These are phyloP conservation scores for Coprinellus micaceus DNA, from an alignment of 768 basidiomycete species.

Conservation along the genomic window DNA sequence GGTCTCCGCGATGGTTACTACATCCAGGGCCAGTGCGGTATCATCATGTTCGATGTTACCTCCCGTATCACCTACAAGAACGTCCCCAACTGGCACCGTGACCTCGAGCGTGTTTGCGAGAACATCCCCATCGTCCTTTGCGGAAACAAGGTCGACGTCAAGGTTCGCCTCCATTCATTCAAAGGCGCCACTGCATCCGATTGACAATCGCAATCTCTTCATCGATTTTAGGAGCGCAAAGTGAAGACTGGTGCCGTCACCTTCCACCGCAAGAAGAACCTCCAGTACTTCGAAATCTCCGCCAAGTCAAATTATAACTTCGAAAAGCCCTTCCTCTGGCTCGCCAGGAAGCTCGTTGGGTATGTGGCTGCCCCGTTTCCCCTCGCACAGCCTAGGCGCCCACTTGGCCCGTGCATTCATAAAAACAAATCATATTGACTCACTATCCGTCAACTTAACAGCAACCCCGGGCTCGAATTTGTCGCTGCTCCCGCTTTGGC, in stretches of 20 bases:
- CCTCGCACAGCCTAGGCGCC: constrained; percentile 4
- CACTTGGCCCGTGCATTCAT: neutral
- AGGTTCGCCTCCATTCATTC: constrained; percentile 52
- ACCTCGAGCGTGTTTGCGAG: constrained; percentile 99
- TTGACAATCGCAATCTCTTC: constrained; percentile 6
- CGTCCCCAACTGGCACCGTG: constrained; percentile 99
- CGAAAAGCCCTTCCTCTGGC: constrained; percentile 99
- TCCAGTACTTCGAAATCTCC: constrained; percentile 99
- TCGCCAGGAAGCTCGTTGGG: constrained; percentile 97
- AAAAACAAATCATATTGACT: constrained; percentile 2
- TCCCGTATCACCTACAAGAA: constrained; percentile 99
- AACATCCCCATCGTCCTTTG: constrained; percentile 99
- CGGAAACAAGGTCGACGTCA: constrained; percentile 99
- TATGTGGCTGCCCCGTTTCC: constrained; percentile 36
- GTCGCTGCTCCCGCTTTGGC: constrained; percentile 95
- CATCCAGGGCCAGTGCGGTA: constrained; percentile 97
- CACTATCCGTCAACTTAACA: constrained; percentile 33
- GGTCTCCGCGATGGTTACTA: constrained; percentile 96
- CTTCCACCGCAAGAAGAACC: constrained; percentile 99
- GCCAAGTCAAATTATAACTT: constrained; percentile 99
- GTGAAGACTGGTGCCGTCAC: constrained; percentile 98
- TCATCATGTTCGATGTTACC: constrained; percentile 99
- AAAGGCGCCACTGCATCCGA: constrained; percentile 1
- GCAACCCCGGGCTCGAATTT: constrained; percentile 86
- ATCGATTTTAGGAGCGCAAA: constrained; percentile 81